Evolutionary conservation across 164 flowering plant genomes (phyloP).

Genomic region (Malania oleifera): DNA sequence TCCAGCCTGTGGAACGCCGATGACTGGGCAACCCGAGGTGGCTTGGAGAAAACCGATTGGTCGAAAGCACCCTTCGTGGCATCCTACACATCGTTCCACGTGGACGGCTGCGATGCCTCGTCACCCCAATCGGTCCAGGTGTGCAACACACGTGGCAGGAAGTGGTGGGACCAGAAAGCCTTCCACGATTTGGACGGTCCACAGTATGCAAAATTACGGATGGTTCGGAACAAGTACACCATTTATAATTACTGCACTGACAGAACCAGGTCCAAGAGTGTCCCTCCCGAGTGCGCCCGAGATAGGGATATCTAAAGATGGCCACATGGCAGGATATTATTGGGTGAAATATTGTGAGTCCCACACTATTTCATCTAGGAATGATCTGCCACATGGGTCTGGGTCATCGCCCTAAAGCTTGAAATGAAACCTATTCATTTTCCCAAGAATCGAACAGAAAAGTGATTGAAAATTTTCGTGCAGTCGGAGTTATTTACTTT

Average conservation of each 20-base stretch:
- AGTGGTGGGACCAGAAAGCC: conserved; percentile 31
- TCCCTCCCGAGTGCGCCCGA: conserved; percentile 24
- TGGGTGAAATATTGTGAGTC: no score
- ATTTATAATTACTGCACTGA: conserved; percentile 30
- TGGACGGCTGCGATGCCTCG: conserved; percentile 40
- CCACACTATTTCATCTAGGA: no score
- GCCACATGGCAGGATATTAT: no score
- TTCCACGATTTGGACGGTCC: conserved; percentile 25
- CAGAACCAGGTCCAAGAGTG: conserved; percentile 17
- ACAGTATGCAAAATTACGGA: conserved; percentile 17
- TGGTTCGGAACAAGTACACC: conserved; percentile 22
- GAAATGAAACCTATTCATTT: no score
- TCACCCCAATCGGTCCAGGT: conserved; percentile 12
- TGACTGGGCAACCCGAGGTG: conserved; percentile 51
- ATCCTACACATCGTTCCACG: conserved; percentile 33
- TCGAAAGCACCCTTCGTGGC: conserved; percentile 39
- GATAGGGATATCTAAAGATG: conserved; percentile 17
- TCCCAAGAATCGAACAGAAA: no score
- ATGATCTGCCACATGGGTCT: no score
- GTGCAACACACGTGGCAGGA: conserved; percentile 22
- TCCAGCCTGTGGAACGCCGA: conserved; percentile 46
- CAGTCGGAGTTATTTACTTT: no score
- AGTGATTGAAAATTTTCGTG: no score
- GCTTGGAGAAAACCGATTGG: conserved; percentile 43
- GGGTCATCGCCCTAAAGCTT: no score